phyloP scores from a whole-genome alignment of 805 yeast genomes.

The Zygoascus biomembranicola region DNA sequence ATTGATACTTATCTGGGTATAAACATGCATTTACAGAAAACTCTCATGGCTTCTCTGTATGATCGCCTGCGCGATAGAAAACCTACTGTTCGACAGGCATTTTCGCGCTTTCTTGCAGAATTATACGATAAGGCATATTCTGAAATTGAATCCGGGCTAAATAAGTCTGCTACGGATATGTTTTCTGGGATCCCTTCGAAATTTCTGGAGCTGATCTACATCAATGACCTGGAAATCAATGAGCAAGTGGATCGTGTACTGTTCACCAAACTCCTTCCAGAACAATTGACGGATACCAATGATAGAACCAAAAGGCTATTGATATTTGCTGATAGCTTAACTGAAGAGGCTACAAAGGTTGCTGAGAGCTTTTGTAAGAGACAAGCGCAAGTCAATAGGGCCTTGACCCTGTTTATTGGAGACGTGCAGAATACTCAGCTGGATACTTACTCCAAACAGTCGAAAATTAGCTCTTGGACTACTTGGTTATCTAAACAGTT shows the following conservation, averaged over 20 bases:
- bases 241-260: conserved; percentile 54
- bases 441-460: not conserved
- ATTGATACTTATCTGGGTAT: conserved; percentile 4
- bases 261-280: conserved; percentile 54
- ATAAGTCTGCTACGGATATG: conserved; percentile 26
- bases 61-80: conserved; percentile 68
- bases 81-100: conserved; percentile 50
- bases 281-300: conserved; percentile 29
- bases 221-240: conserved; percentile 62
- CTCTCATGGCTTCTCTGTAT: conserved; percentile 41
- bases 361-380: conserved; percentile 62
- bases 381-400: conserved; percentile 31
- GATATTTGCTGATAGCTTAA: conserved; percentile 39
- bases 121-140: conserved; percentile 44
- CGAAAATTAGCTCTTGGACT: not conserved
- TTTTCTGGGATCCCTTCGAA: conserved; percentile 54
- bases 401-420: not conserved
- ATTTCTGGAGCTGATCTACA: conserved; percentile 57
- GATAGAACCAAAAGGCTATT: conserved; percentile 49
- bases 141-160: conserved; percentile 17
- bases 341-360: conserved; percentile 51
- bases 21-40: conserved; percentile 26
- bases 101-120: conserved; percentile 46
- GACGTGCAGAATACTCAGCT: not conserved
- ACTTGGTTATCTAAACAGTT: not conserved